phyloP scores from a whole-genome alignment of 495 filamentous ascomycete species.

The Bacidia gigantensis region DNA sequence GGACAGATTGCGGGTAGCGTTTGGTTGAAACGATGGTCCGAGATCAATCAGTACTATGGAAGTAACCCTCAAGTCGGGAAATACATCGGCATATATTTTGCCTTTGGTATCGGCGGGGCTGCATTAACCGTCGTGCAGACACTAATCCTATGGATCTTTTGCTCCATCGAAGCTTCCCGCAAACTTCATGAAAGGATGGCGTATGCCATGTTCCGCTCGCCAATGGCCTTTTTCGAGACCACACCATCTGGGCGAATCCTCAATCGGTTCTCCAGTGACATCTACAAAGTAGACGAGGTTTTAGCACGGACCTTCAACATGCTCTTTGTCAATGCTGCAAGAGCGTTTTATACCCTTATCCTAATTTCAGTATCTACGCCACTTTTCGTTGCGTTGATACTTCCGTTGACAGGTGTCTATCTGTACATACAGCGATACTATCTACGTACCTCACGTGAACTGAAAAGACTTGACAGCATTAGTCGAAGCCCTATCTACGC shows the following conservation, averaged over 20 bases:
- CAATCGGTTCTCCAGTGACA: conserved; percentile 93
- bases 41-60: conserved; percentile 52
- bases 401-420: conserved; percentile 73
- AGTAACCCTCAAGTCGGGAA: conserved; percentile 65
- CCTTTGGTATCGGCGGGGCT: conserved; percentile 81
- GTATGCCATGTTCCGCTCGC: conserved; percentile 90
- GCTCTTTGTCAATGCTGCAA: conserved; percentile 81
- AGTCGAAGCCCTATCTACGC: conserved; percentile 93
- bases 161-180: conserved; percentile 92
- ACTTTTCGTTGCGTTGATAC: conserved; percentile 60
- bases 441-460: conserved; percentile 83
- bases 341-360: conserved; percentile 71
- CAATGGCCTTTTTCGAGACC: conserved; percentile 98
- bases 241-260: conserved; percentile 95
- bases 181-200: conserved; percentile 99
- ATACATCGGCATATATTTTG: conserved; percentile 90
- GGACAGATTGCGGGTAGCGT: conserved; percentile 68
- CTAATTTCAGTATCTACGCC: conserved; percentile 77
- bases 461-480: conserved; percentile 92
- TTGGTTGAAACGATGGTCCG: conserved; percentile 91
- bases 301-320: conserved; percentile 85
- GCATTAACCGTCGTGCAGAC: conserved; percentile 81
- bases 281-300: conserved; percentile 92
- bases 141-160: conserved; percentile 96
- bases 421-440: conserved; percentile 96